phyloP scores from a whole-genome alignment of 2,329 filamentous ascomycete genomes.

The Rutstroemia sp. region DNA sequence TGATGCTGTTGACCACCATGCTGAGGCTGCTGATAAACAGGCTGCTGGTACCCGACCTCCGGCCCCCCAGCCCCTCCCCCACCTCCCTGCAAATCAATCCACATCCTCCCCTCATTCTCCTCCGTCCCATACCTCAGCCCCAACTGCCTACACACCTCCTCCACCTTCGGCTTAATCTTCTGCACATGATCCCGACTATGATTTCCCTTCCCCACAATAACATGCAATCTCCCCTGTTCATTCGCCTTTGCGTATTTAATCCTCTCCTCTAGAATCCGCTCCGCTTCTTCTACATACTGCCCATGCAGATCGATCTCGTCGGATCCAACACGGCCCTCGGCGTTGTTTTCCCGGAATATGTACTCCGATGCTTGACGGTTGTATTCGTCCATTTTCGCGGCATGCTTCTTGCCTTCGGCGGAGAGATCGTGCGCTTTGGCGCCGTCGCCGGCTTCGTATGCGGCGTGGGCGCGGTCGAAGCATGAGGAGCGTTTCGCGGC shows the following conservation, averaged over 20 bases:
- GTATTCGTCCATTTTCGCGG: slow-evolving; percentile 75
- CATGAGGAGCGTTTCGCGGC: slow-evolving; percentile 70
- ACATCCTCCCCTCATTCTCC: slow-evolving; percentile 80
- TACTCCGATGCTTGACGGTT: slow-evolving; percentile 88
- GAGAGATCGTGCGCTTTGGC: slow-evolving; percentile 71
- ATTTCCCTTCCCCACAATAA: slow-evolving; percentile 92
- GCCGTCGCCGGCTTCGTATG: slow-evolving; percentile 78
- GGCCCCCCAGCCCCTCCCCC: slow-evolving; percentile 34
- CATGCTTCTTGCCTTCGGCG: slow-evolving; percentile 79
- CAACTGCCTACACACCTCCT: slow-evolving; percentile 80
- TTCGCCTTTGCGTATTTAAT: slow-evolving; percentile 85
- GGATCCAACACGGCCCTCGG: slow-evolving; percentile 59
- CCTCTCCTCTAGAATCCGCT: slow-evolving; percentile 78
- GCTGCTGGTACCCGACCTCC: slow-evolving; percentile 29
- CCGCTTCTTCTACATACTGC: slow-evolving; percentile 89
- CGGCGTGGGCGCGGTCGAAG: slow-evolving; percentile 67
- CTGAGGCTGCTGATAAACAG: slow-evolving; percentile 32
- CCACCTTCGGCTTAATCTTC: slow-evolving; percentile 91
- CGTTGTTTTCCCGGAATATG: slow-evolving; percentile 95
- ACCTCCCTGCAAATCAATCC: slow-evolving; percentile 73
- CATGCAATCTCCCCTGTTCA: slow-evolving; percentile 91
- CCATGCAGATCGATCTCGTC: slow-evolving; percentile 91
- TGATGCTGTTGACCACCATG: slow-evolving; percentile 32
- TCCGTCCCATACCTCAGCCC: slow-evolving; percentile 83
- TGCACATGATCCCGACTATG: slow-evolving; percentile 77